Base-by-base conservation (phyloP, 495 filamentous ascomycete species). In the Penicillium manginii region DNA sequence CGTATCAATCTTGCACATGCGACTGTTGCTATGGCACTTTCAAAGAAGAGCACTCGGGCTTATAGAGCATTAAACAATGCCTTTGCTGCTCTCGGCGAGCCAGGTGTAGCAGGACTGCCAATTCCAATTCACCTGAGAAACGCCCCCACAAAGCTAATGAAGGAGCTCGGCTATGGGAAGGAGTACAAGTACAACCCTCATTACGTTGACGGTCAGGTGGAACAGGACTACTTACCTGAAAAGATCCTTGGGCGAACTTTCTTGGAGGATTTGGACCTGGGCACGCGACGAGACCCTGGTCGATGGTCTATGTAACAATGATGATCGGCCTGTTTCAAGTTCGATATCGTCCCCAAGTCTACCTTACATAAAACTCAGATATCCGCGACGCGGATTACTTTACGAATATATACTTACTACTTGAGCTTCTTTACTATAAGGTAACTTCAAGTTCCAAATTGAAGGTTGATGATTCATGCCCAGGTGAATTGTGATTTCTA, bases 101-200 rank as follows among this genome's bases (percentile, higher is more conserved):
- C 91, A 0, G 91, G 91, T 0, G 77, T 94, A 4, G 93, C 91
- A 0, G 83, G 83, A 2, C 62, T 96, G 46, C 88, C 91, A 0
- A 83, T 98, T 11, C 94, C 94, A 21, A 70, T 96, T 37, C 94
- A 98, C 74, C 73, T 98, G 51, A 75, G 94, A 43, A 97, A 97
- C 71, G 93, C 93, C 9, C 92, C 93, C 2, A 98, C 94, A 7
- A 83, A 85, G 64, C 65, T 97, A 63, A 96, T 98, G 94, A 90
- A 91, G 62, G 93, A 97, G 66, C 73, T 97, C 48, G 93, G 91
- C 2, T 92, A 91, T 62, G 94, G 94, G 10, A 87, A 81, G 50
- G 91, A 90, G 70, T 98, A 98, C 70, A 98, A 98, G 68, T 98
- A 98, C 72, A 96, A 96, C 65, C 94, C 94, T 1, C 88, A 92